Percentiles rank a stretch among this genome's conserved stretches.
Conservation (phyloP, 169 alveolate genomes). For the Neospora caninum region DNA sequence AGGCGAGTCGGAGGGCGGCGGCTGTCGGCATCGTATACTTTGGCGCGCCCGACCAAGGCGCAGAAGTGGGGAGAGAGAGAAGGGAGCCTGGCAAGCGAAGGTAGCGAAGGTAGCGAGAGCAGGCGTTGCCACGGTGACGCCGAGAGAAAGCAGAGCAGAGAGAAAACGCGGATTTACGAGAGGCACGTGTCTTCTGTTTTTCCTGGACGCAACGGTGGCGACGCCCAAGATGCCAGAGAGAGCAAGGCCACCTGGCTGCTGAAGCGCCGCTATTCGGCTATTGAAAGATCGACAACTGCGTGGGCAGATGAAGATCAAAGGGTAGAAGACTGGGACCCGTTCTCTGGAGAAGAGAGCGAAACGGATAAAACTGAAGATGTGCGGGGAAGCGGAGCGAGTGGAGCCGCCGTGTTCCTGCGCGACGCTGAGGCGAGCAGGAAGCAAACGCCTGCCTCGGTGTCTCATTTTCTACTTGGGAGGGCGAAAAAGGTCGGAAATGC, state of each 20-base stretch:
- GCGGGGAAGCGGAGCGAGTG: not conserved
- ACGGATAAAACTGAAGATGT: not conserved
- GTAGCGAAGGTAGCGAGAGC: too few species aligned
- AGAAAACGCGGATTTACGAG: too few species aligned
- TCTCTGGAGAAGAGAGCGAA: not conserved
- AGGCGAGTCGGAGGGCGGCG: too few species aligned
- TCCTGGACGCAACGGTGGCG: too few species aligned
- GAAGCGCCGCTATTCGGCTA: not conserved
- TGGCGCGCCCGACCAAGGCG: too few species aligned
- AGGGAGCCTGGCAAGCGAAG: too few species aligned
- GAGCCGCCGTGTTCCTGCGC: not conserved
- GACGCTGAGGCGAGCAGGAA: not conserved
- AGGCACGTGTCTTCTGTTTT: too few species aligned
- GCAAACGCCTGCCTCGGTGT: not conserved
- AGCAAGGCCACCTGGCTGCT: not conserved
- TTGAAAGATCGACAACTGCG: not conserved
- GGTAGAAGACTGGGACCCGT: not conserved
- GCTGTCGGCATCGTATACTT: too few species aligned
- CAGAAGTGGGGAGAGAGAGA: too few species aligned
- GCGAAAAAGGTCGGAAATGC: not conserved
- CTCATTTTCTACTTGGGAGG: not conserved
- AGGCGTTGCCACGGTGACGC: too few species aligned
- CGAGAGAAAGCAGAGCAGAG: too few species aligned
- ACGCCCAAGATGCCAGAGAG: too few species aligned
- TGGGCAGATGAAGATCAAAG: not conserved